Evolutionary conservation across 768 basidiomycete genomes (phyloP).

Genomic region (Sporobolomyces roseus): DNA sequence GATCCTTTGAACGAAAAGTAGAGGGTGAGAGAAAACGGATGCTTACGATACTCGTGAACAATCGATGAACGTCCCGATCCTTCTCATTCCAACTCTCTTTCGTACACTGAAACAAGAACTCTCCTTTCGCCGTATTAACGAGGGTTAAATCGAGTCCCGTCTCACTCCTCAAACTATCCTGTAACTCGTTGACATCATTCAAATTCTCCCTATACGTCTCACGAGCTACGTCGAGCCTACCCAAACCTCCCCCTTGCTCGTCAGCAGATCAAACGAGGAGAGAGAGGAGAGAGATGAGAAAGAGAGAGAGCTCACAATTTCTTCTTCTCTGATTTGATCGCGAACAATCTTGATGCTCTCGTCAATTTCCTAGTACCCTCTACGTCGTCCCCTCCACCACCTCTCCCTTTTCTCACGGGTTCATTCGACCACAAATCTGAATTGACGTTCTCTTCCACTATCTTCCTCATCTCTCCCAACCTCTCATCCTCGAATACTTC

Average conservation of each 20-base stretch:
- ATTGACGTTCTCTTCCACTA: conserved; percentile 65
- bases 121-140: conserved; percentile 15
- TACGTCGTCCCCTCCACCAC: neutral
- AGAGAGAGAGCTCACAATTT: conserved; percentile 2
- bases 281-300: conserved; percentile 54
- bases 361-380: conserved; percentile 2
- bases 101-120: conserved; percentile 38
- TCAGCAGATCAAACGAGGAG: no score
- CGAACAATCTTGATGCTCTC: conserved; percentile 77
- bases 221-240: conserved; percentile 77
- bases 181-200: conserved; percentile 73
- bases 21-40: neutral
- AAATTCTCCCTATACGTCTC: conserved; percentile 93
- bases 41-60: conserved; percentile 42
- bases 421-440: conserved; percentile 51
- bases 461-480: conserved; percentile 60
- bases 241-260: conserved; percentile 50
- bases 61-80: neutral
- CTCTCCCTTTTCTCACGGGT: conserved; percentile 50
- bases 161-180: conserved; percentile 21
- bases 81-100: conserved; percentile 37
- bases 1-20: no score
- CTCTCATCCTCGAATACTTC: conserved; percentile 75
- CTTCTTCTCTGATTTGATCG: conserved; percentile 59
- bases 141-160: conserved; percentile 38